A percentile compares a stretch with the other conserved stretches of the same genome.
Conservation (phyloP, 345 rosid genomes). For the Melastoma malabathricum region DNA sequence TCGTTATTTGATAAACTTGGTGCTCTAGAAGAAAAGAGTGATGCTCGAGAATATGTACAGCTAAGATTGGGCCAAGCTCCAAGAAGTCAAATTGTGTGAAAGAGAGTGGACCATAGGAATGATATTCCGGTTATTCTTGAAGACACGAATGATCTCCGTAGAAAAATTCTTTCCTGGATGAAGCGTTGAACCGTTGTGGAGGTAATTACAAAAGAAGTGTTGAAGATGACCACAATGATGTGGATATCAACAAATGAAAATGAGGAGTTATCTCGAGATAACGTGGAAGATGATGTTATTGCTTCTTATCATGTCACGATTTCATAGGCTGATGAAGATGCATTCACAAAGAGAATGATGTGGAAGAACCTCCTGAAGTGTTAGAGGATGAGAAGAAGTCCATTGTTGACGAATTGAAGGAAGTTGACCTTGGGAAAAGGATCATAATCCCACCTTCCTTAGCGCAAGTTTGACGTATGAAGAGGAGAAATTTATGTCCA, state of each 20-base stretch:
- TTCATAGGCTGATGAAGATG: not conserved
- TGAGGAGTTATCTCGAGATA: not conserved
- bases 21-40: not conserved
- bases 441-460: not conserved
- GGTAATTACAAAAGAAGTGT: not conserved
- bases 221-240: not conserved
- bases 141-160: not conserved
- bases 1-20: conserved; percentile 1
- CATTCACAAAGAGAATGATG: not conserved
- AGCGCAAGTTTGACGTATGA: not conserved
- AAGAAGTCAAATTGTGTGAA: not conserved
- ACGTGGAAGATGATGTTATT: not conserved
- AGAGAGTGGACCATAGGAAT: not conserved
- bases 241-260: not conserved
- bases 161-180: not conserved
- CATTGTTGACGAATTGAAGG: conserved; percentile 2
- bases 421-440: not conserved
- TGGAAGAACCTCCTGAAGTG: not conserved
- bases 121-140: not conserved
- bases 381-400: not conserved
- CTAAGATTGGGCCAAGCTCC: not conserved
- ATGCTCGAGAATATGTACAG: too few relatives aligned
- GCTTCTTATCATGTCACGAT: not conserved
- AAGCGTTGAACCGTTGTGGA: not conserved
- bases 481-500: too few relatives aligned